phyloP scores from a whole-genome alignment of 129 eudicot genomes.

The Helichrysum umbraculigerum region DNA sequence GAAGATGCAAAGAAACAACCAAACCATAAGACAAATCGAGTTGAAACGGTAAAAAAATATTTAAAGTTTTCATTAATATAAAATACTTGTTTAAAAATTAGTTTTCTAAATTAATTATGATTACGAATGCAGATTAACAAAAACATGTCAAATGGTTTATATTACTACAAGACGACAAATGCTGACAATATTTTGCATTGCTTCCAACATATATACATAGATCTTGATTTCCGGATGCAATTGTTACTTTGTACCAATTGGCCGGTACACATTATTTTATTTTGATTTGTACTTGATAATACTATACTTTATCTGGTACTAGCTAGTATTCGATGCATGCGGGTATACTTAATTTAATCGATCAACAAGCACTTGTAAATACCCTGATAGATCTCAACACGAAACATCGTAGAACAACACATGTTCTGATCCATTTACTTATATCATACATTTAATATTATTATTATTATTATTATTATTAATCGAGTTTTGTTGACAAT shows the following conservation, averaged over 20 bases:
- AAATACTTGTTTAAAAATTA: neutral
- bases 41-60: neutral
- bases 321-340: neutral
- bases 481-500: too few relatives aligned
- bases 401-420: slow-evolving; percentile 24
- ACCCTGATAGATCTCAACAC: slow-evolving; percentile 27
- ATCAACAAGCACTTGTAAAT: neutral
- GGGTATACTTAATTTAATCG: slow-evolving; percentile 7
- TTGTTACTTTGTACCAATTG: slow-evolving; percentile 27
- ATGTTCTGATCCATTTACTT: slow-evolving; percentile 26
- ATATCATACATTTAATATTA: neutral
- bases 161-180: slow-evolving; percentile 33
- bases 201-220: slow-evolving; percentile 32
- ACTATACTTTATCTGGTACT: neutral
- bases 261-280: neutral
- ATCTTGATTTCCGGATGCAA: slow-evolving; percentile 37
- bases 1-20: neutral
- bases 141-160: slow-evolving; percentile 22
- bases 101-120: neutral
- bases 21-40: slow-evolving; percentile 6
- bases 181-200: slow-evolving; percentile 39
- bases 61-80: too few relatives aligned
- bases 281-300: slow-evolving; percentile 17
- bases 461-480: too few relatives aligned
- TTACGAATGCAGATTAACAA: slow-evolving; percentile 20